Evolutionary conservation across 2,329 filamentous ascomycete species (phyloP).

Genomic region (Pseudogymnoascus sp.): DNA sequence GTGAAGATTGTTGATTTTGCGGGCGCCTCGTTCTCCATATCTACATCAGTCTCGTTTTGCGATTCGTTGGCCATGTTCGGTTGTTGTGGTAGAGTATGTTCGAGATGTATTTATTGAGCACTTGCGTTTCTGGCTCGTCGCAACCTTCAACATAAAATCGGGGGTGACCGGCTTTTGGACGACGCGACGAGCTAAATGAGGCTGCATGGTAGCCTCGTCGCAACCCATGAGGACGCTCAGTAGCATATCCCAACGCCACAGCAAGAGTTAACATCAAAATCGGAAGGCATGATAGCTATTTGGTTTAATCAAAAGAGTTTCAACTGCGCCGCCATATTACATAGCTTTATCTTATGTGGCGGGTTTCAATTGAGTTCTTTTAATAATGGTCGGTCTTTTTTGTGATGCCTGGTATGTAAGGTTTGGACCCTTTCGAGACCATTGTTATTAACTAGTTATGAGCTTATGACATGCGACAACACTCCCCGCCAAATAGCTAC

Average conservation of each 20-base stretch:
- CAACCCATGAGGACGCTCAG: background rate
- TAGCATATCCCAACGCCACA: background rate
- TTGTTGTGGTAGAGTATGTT: background rate
- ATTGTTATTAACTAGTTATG: background rate
- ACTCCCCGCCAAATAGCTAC: slow-evolving; percentile 5
- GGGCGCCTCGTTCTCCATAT: slow-evolving; percentile 30
- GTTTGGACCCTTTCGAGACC: background rate
- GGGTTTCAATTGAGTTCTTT: background rate
- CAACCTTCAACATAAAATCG: background rate
- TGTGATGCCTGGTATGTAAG: background rate
- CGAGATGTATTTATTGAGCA: background rate
- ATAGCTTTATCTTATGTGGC: background rate
- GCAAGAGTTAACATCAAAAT: background rate
- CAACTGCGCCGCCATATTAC: background rate
- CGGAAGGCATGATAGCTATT: background rate
- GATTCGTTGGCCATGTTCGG: slow-evolving; percentile 29
- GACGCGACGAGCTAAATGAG: slow-evolving; percentile 11
- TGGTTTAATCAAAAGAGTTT: background rate
- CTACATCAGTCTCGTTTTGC: slow-evolving; percentile 23
- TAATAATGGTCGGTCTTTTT: background rate
- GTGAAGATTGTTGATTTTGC: slow-evolving; percentile 40
- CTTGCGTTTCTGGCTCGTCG: background rate
- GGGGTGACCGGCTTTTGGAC: slow-evolving; percentile 12
- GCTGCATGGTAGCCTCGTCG: background rate
- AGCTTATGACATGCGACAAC: slow-evolving; percentile 1